These are phyloP conservation scores for Colletotrichum euphorbiae DNA, from an alignment of 2,329 filamentous ascomycete species.

Conservation along the genomic window DNA sequence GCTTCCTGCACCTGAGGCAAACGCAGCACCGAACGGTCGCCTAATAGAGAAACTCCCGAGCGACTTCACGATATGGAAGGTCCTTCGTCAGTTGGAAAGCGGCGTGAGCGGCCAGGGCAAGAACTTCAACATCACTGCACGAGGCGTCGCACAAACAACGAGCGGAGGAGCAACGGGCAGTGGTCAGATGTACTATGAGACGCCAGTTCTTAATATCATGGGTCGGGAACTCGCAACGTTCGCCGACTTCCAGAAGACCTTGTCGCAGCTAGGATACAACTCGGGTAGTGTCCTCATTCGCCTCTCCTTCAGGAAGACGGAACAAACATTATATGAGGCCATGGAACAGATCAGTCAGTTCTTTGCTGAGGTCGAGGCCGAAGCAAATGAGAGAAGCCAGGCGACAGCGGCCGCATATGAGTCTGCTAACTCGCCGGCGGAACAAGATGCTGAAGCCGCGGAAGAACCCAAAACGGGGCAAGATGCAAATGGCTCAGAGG, in stretches of 20 bases:
- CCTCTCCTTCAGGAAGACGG: constrained; percentile 80
- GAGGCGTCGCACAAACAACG: constrained; percentile 75
- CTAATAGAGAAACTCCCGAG: constrained; percentile 88
- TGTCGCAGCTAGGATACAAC: constrained; percentile 89
- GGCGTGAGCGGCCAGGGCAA: constrained; percentile 70
- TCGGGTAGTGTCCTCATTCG: constrained; percentile 84
- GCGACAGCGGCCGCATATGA: constrained; percentile 23
- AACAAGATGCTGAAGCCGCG: constrained; percentile 21
- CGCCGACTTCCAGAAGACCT: constrained; percentile 86
- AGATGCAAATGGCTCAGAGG: neutral
- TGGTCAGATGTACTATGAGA: constrained; percentile 89
- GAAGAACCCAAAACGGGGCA: neutral
- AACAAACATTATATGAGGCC: constrained; percentile 84
- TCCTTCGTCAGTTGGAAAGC: constrained; percentile 91
- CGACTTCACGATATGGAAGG: constrained; percentile 87
- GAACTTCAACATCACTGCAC: constrained; percentile 84
- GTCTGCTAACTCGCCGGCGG: constrained; percentile 34
- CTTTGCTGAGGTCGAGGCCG: constrained; percentile 67
- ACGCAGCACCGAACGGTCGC: constrained; percentile 71
- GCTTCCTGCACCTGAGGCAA: constrained; percentile 78
- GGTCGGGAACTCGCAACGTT: constrained; percentile 82
- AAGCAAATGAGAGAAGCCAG: constrained; percentile 40
- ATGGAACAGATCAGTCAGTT: constrained; percentile 84
- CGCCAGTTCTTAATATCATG: constrained; percentile 85
- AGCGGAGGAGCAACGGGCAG: constrained; percentile 66